Conservation (phyloP, 2,329 filamentous ascomycete species). For the Cucurbitaria berberidis region DNA sequence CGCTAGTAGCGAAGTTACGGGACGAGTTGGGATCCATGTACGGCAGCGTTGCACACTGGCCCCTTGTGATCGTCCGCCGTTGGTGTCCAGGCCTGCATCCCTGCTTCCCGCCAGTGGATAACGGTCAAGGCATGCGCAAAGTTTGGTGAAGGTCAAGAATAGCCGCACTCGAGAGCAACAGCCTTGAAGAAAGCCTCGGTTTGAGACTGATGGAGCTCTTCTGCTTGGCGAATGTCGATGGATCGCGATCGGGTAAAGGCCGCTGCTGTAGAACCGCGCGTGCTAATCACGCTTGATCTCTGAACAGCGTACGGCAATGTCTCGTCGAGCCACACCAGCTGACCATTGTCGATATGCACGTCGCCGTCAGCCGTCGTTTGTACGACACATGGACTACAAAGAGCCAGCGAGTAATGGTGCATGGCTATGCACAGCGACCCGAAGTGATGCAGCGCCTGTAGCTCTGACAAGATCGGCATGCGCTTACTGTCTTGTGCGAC, state of each 20-base stretch:
- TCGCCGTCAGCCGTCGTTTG: constrained; percentile 33
- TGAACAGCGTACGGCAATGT: neutral
- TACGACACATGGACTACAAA: constrained; percentile 25
- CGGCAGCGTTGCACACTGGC: constrained; percentile 35
- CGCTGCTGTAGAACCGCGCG: constrained; percentile 21
- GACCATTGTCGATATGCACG: constrained; percentile 38
- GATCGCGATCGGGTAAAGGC: constrained; percentile 15
- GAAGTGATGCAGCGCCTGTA: constrained; percentile 21
- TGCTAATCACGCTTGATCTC: neutral
- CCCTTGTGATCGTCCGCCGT: constrained; percentile 42
- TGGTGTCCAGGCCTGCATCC: constrained; percentile 35
- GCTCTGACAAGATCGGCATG: constrained; percentile 28
- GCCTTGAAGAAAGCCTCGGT: constrained; percentile 2
- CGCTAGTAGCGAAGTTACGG: constrained; percentile 29
- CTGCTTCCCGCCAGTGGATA: constrained; percentile 38
- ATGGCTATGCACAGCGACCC: constrained; percentile 23
- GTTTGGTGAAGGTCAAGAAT: constrained; percentile 4
- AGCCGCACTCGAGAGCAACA: constrained; percentile 12
- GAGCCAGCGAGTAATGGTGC: constrained; percentile 16
- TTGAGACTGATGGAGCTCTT: neutral
- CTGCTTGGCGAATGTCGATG: neutral
- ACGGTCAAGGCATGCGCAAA: constrained; percentile 19
- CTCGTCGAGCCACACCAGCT: constrained; percentile 29
- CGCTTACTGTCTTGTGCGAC: constrained; percentile 28
- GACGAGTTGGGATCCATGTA: constrained; percentile 42